Evolutionary conservation across 2,329 filamentous ascomycete species (phyloP).

Genomic region (Cladosporium sphaerospermum): DNA sequence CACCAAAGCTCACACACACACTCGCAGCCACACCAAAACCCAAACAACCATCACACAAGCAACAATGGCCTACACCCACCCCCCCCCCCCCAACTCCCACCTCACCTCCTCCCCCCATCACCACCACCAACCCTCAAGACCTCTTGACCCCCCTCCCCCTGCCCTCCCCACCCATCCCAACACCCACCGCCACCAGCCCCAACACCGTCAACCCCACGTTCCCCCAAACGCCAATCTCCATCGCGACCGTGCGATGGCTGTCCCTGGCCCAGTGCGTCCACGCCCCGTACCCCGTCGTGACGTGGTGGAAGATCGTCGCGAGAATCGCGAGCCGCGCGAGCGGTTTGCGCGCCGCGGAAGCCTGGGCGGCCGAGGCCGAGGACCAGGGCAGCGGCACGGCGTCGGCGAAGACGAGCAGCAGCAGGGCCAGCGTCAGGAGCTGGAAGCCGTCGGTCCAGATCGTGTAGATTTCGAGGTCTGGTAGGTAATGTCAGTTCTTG

Average conservation of each 20-base stretch:
- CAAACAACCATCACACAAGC: too few species aligned
- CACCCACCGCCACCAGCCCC: constrained; percentile 24
- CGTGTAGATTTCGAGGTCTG: constrained; percentile 34
- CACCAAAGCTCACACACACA: too few species aligned
- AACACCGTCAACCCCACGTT: constrained; percentile 26
- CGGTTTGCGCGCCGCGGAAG: constrained; percentile 21
- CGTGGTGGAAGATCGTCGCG: constrained; percentile 31
- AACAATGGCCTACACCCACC: too few species aligned
- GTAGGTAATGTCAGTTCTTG: neutral
- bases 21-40: too few species aligned
- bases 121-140: neutral
- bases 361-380: constrained; percentile 17
- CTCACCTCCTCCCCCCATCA: neutral
- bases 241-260: constrained; percentile 29
- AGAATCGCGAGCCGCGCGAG: constrained; percentile 28
- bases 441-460: constrained; percentile 32
- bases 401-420: constrained; percentile 28
- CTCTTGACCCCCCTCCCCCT: constrained; percentile 17
- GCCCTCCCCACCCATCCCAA: constrained; percentile 18
- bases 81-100: too few species aligned
- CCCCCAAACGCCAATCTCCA: constrained; percentile 31
- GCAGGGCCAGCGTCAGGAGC: constrained; percentile 26
- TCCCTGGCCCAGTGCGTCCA: constrained; percentile 27
- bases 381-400: constrained; percentile 25
- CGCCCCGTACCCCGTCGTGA: constrained; percentile 30